A percentile compares a stretch with the other conserved stretches of the same genome.
These are phyloP conservation scores for Neoscytalidium dimidiatum DNA, from an alignment of 2,329 filamentous ascomycete genomes.

Conservation along the genomic window DNA sequence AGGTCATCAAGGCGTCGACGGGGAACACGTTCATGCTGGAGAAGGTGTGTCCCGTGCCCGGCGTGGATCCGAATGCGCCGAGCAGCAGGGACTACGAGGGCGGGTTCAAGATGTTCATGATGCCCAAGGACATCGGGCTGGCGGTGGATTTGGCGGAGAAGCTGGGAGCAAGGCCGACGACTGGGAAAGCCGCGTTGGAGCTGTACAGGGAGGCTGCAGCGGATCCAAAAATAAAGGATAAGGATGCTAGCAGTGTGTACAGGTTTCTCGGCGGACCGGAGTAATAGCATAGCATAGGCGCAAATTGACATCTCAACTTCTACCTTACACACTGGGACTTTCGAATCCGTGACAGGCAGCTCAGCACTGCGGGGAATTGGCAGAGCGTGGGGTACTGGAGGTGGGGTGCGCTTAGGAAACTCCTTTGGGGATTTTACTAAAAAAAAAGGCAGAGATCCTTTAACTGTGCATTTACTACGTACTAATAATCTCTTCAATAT, in stretches of 20 bases:
- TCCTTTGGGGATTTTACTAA: no score
- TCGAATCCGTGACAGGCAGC: not conserved
- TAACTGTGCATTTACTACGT: no score
- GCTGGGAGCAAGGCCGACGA: conserved; percentile 29
- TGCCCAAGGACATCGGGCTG: conserved; percentile 35
- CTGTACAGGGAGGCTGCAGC: conserved; percentile 30
- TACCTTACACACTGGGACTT: no score
- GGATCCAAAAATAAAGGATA: conserved; percentile 25
- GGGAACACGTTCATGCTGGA: conserved; percentile 39
- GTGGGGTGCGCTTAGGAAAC: not conserved
- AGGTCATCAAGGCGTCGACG: conserved; percentile 33
- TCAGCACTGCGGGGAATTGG: not conserved
- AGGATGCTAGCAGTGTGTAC: conserved; percentile 8
- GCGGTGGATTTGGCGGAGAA: conserved; percentile 31
- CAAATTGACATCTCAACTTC: not conserved
- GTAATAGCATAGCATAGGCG: not conserved
- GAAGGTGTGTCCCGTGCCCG: conserved; percentile 36
- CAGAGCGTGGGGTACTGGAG: not conserved
- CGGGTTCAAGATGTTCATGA: conserved; percentile 38
- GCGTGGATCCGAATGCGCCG: conserved; percentile 39
- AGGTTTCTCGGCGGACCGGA: not conserved
- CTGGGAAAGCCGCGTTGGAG: conserved; percentile 32
- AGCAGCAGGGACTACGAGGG: conserved; percentile 37
- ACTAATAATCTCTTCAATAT: not conserved
- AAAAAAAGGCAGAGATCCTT: not conserved